phyloP scores from a whole-genome alignment of 2,329 filamentous ascomycete species.

The Trichoderma semiorbis region DNA sequence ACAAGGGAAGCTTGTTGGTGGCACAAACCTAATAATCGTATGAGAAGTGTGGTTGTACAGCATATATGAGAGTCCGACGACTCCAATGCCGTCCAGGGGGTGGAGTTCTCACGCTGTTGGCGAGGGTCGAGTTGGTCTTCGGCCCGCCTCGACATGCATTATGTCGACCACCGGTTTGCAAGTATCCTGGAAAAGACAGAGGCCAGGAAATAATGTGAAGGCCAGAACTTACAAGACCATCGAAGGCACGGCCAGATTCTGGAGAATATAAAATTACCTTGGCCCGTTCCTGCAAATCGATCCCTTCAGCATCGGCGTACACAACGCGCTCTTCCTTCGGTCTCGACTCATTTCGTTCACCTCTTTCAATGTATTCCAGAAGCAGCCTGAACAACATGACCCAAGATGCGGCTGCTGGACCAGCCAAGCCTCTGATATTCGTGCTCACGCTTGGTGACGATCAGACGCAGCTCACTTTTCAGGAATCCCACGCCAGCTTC shows the following conservation, averaged over 20 bases:
- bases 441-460: constrained; percentile 10
- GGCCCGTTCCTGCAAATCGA: background rate
- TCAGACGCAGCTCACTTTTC: background rate
- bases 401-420: constrained; percentile 27
- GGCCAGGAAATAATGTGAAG: background rate
- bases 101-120: background rate
- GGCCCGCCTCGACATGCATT: background rate
- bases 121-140: background rate
- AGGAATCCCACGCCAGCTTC: constrained; percentile 7
- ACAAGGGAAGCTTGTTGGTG: background rate
- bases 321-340: background rate
- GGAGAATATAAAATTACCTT: background rate
- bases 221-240: background rate
- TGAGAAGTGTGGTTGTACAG: background rate
- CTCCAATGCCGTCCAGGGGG: background rate
- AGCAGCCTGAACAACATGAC: background rate
- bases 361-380: background rate
- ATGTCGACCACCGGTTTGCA: background rate
- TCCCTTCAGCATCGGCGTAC: background rate
- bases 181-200: background rate
- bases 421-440: constrained; percentile 9
- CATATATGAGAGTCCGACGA: background rate
- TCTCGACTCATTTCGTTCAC: background rate
- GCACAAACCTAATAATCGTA: constrained; percentile 6
- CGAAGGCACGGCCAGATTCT: background rate